Percentiles rank a stretch among this genome's conserved stretches.
Evolutionary conservation across 192 early-diverging fungal genomes (phyloP).

Genomic region (Funneliformis mosseae): DNA sequence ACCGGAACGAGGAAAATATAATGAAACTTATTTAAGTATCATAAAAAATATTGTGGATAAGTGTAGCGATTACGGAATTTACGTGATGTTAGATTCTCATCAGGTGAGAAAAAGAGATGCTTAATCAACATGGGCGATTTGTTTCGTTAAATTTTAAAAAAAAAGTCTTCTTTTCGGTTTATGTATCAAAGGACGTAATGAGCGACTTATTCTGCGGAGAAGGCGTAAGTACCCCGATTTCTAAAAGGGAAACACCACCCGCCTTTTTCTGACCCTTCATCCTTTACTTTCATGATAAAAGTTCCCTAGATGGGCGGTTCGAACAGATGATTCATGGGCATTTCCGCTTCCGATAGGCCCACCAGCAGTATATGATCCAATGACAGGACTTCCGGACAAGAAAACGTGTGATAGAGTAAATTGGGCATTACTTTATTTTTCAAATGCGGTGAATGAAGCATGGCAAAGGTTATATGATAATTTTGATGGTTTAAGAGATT

Average conservation of each 20-base stretch:
- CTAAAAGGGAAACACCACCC: not conserved
- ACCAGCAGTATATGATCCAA: constrained; percentile 34
- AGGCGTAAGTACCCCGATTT: not conserved
- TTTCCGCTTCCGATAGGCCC: not conserved
- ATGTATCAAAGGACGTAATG: constrained; percentile 27
- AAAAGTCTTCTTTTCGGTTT: constrained; percentile 54
- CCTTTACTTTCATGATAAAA: not conserved
- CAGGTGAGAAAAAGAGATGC: constrained; percentile 52
- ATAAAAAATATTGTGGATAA: constrained; percentile 52
- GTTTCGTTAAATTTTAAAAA: constrained; percentile 35
- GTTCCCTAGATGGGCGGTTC: constrained; percentile 5
- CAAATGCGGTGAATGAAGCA: constrained; percentile 47
- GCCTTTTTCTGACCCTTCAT: not conserved
- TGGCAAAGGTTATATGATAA: constrained; percentile 61
- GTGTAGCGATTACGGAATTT: constrained; percentile 57
- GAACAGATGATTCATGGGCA: not conserved
- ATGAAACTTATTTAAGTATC: constrained; percentile 56
- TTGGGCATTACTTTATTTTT: constrained; percentile 47
- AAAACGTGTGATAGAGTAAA: constrained; percentile 35
- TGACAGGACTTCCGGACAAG: constrained; percentile 43
- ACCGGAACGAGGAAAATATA: constrained; percentile 58
- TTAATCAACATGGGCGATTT: not conserved
- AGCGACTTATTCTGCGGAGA: not conserved
- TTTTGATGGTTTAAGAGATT: constrained; percentile 54
- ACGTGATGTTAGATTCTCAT: constrained; percentile 66